These are phyloP conservation scores for Chenopodium suecicum DNA, from an alignment of 148 eudicot species.

Conservation along the genomic window DNA sequence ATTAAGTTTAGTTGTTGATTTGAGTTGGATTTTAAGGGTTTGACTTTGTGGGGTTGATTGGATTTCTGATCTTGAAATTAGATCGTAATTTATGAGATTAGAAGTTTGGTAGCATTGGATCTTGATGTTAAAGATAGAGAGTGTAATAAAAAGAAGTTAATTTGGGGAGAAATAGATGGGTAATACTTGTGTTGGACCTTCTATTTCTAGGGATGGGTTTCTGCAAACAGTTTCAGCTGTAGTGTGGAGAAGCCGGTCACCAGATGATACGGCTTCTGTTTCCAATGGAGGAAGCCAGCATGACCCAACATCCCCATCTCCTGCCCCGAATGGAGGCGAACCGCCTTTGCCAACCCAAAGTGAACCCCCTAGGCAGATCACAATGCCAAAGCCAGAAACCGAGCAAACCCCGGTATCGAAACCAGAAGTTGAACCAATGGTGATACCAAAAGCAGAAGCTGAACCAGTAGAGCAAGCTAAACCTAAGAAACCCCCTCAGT, in stretches of 20 bases:
- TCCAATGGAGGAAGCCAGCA: slow-evolving; percentile 29
- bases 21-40: slow-evolving; percentile 25
- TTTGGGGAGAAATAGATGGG: slow-evolving; percentile 39
- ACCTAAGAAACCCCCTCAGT: slow-evolving; percentile 48
- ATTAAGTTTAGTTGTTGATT: slow-evolving; percentile 3
- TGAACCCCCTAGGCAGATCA: slow-evolving; percentile 54
- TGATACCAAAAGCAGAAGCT: slow-evolving; percentile 39
- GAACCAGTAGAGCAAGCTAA: slow-evolving; percentile 44
- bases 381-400: slow-evolving; percentile 39
- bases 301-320: slow-evolving; percentile 19
- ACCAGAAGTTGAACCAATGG: slow-evolving; percentile 42
- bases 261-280: slow-evolving; percentile 28
- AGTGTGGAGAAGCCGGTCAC: slow-evolving; percentile 43
- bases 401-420: slow-evolving; percentile 29
- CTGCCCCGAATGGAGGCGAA: slow-evolving; percentile 33
- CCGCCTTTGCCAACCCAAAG: slow-evolving; percentile 44
- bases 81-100: slow-evolving; percentile 13
- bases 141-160: slow-evolving; percentile 21
- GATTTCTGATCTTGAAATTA: slow-evolving; percentile 23
- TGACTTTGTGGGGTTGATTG: slow-evolving; percentile 25
- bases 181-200: slow-evolving; percentile 65
- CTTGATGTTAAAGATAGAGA: slow-evolving; percentile 28
- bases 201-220: slow-evolving; percentile 46
- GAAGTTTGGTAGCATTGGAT: slow-evolving; percentile 23
- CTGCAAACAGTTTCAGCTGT: slow-evolving; percentile 54